phyloP scores from a whole-genome alignment of 805 yeast genomes.

The Pichia paraexigua region DNA sequence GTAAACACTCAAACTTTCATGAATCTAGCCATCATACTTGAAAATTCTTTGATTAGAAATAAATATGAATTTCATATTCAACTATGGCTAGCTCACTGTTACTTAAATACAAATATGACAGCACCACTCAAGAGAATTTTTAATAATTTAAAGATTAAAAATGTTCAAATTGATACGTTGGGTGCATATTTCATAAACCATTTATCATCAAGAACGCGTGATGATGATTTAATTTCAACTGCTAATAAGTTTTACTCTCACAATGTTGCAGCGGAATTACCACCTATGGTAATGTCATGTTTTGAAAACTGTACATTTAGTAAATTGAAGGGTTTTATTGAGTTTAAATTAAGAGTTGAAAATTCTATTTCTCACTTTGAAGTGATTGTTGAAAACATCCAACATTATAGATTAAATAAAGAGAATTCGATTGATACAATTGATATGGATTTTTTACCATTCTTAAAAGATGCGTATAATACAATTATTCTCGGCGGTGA shows the following conservation, averaged over 20 bases:
- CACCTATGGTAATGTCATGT: conserved; percentile 41
- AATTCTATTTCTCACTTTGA: conserved; percentile 42
- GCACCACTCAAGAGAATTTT: conserved; percentile 44
- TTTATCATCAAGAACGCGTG: conserved; percentile 33
- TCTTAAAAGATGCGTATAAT: conserved; percentile 13
- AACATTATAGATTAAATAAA: conserved; percentile 27
- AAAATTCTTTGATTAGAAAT: conserved; percentile 46
- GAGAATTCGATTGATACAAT: conserved; percentile 9
- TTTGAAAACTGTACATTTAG: conserved; percentile 54
- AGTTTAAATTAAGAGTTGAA: conserved; percentile 45
- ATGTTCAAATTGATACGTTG: conserved; percentile 68
- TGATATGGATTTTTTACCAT: conserved; percentile 1
- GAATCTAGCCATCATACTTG: conserved; percentile 47
- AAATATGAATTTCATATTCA: conserved; percentile 65
- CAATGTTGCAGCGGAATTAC: conserved; percentile 44
- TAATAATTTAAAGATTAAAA: conserved; percentile 52
- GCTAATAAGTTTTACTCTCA: conserved; percentile 41
- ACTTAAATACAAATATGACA: conserved; percentile 48
- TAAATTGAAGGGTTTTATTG: conserved; percentile 59
- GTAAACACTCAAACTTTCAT: conserved; percentile 22
- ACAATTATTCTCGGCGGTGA: conserved; percentile 13
- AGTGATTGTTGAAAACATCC: conserved; percentile 28
- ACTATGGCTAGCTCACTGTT: conserved; percentile 63
- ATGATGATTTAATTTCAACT: conserved; percentile 28
- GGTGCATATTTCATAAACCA: conserved; percentile 47